phyloP scores from a whole-genome alignment of 1,139 yeast genomes.

The Pichia sp. region DNA sequence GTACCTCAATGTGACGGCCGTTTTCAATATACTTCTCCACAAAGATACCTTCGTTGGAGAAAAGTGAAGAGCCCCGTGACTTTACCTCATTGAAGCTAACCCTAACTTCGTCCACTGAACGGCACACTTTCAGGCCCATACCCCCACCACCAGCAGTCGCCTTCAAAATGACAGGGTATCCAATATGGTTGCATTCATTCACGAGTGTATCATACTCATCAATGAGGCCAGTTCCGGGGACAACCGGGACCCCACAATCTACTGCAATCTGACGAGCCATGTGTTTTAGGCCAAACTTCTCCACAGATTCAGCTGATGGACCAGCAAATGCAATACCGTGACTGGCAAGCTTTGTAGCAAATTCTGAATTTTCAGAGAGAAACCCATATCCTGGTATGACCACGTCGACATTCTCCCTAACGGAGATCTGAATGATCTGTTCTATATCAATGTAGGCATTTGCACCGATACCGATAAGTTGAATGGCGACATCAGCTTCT shows the following conservation, averaged over 20 bases:
- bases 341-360: slow-evolving; percentile 33
- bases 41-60: slow-evolving; percentile 37
- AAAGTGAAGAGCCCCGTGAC: slow-evolving; percentile 37
- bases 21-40: slow-evolving; percentile 38
- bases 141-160: slow-evolving; percentile 52
- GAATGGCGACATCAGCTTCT: slow-evolving; percentile 30
- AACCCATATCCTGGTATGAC: slow-evolving; percentile 44
- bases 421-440: slow-evolving; percentile 35
- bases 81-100: slow-evolving; percentile 32
- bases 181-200: slow-evolving; percentile 32
- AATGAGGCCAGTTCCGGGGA: slow-evolving; percentile 41
- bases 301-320: slow-evolving; percentile 34
- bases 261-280: slow-evolving; percentile 30
- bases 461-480: slow-evolving; percentile 34
- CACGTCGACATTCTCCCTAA: slow-evolving; percentile 32
- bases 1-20: slow-evolving; percentile 42
- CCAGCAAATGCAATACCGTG: slow-evolving; percentile 39
- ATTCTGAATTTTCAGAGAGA: slow-evolving; percentile 36
- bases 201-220: slow-evolving; percentile 29
- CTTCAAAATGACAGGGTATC: slow-evolving; percentile 41
- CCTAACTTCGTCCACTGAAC: slow-evolving; percentile 29
- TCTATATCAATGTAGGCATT: slow-evolving; percentile 39
- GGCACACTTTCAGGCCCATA: slow-evolving; percentile 40
- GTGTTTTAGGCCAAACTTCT: slow-evolving; percentile 32
- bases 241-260: slow-evolving; percentile 35